A percentile compares a stretch with the other conserved stretches of the same genome.
These are phyloP conservation scores for Salvia sclarea DNA, from an alignment of 305 asterid genomes.

Conservation along the genomic window DNA sequence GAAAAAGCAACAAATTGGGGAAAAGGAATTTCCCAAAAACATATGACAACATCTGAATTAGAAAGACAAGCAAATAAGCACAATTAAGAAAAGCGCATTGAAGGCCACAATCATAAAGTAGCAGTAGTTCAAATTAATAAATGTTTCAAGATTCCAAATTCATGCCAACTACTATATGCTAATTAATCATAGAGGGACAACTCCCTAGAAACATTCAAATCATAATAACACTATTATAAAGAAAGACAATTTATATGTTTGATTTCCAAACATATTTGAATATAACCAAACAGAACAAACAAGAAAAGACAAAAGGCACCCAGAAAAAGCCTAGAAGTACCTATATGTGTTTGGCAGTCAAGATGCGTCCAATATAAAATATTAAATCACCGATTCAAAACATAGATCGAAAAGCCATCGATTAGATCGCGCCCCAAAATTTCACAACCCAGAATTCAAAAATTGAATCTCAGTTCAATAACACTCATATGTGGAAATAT, in stretches of 20 bases:
- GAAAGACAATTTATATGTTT: slow-evolving; percentile 27
- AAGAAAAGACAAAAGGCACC: slow-evolving; percentile 46
- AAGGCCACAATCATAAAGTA: slow-evolving; percentile 28
- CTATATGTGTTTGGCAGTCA: slow-evolving; percentile 25
- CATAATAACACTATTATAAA: slow-evolving; percentile 23
- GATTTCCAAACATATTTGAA: slow-evolving; percentile 24
- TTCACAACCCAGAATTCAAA: neutral
- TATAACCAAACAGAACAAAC: slow-evolving; percentile 43
- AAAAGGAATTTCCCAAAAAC: neutral
- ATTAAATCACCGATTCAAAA: slow-evolving; percentile 13
- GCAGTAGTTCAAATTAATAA: slow-evolving; percentile 26
- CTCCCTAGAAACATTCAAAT: slow-evolving; percentile 40
- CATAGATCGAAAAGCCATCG: slow-evolving; percentile 24
- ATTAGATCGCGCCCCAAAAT: slow-evolving; percentile 26
- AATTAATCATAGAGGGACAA: slow-evolving; percentile 41
- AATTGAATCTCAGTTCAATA: neutral
- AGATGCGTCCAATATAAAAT: slow-evolving; percentile 18
- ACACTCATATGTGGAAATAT: neutral
- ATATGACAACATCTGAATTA: slow-evolving; percentile 1
- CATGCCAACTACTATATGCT: slow-evolving; percentile 35
- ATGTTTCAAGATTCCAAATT: slow-evolving; percentile 35
- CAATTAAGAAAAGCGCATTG: slow-evolving; percentile 5
- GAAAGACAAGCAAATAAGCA: neutral
- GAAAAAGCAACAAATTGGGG: neutral
- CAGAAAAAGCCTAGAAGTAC: slow-evolving; percentile 27